These are phyloP conservation scores for Neofusicoccum umdonicola DNA, from an alignment of 2,329 filamentous ascomycete species.

Conservation along the genomic window DNA sequence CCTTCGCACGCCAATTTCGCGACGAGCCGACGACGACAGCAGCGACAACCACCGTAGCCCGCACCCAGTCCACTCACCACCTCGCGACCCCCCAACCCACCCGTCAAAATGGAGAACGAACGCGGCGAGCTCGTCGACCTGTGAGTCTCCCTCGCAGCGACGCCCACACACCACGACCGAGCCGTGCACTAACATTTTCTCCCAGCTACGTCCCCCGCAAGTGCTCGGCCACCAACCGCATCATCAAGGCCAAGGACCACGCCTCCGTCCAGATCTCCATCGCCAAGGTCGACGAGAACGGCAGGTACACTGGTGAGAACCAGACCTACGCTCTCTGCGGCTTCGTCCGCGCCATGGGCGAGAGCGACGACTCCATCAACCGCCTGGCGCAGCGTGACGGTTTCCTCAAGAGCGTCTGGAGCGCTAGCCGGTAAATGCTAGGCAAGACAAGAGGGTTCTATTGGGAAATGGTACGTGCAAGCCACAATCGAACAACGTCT, in stretches of 20 bases:
- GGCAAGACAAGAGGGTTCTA: constrained; percentile 2
- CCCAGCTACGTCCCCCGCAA: constrained; percentile 94
- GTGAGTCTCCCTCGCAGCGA: constrained; percentile 50
- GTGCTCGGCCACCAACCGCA: constrained; percentile 98
- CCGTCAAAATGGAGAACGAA: constrained; percentile 95
- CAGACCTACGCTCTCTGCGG: constrained; percentile 96
- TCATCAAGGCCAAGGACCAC: constrained; percentile 99
- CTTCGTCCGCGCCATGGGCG: constrained; percentile 96
- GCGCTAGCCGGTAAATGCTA: constrained; percentile 57
- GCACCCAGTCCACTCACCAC: constrained; percentile 6
- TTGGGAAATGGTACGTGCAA: constrained; percentile 16
- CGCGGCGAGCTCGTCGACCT: constrained; percentile 99
- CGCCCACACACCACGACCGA: neutral
- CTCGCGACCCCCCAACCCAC: neutral
- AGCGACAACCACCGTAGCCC: constrained; percentile 13
- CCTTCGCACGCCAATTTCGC: constrained; percentile 15
- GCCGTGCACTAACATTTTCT: constrained; percentile 10
- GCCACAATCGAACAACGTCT: neutral
- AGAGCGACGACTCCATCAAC: constrained; percentile 97
- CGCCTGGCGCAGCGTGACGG: constrained; percentile 93
- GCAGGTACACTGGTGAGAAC: constrained; percentile 94
- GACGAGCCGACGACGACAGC: constrained; percentile 15
- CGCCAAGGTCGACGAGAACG: constrained; percentile 98
- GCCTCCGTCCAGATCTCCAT: constrained; percentile 95
- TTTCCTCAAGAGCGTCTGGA: constrained; percentile 96